Evolutionary conservation across 306 rosid species (phyloP).

Genomic region (Medicago truncatula): DNA sequence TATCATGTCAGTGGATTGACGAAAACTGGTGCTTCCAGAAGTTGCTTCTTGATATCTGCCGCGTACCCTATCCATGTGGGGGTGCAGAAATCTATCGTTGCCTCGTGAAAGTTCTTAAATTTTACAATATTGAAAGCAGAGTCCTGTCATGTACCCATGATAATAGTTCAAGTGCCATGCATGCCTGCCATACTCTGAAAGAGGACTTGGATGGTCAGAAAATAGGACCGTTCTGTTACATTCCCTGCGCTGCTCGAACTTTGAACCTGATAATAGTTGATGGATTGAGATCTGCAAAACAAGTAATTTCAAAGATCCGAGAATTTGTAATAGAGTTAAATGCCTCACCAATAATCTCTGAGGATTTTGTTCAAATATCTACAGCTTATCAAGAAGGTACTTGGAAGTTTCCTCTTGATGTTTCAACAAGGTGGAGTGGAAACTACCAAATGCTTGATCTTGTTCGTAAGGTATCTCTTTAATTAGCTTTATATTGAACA

Average conservation of each 20-base stretch:
- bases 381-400: slow-evolving; percentile 82
- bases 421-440: slow-evolving; percentile 93
- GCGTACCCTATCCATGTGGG: slow-evolving; percentile 82
- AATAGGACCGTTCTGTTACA: slow-evolving; percentile 82
- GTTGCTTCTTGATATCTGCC: slow-evolving; percentile 84
- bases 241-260: slow-evolving; percentile 92
- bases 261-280: slow-evolving; percentile 88
- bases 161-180: slow-evolving; percentile 71
- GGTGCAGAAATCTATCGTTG: slow-evolving; percentile 72
- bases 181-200: slow-evolving; percentile 79
- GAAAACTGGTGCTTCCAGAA: slow-evolving; percentile 90
- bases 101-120: slow-evolving; percentile 73
- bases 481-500: slow-evolving; percentile 11
- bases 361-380: slow-evolving; percentile 76
- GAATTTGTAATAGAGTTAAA: slow-evolving; percentile 81
- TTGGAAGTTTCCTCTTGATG: slow-evolving; percentile 94
- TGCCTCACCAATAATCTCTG: slow-evolving; percentile 69
- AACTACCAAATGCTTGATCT: slow-evolving; percentile 94
- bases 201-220: slow-evolving; percentile 77
- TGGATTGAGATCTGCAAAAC: slow-evolving; percentile 72
- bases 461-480: slow-evolving; percentile 73
- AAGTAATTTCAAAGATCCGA: slow-evolving; percentile 71
- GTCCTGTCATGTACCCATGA: slow-evolving; percentile 95
- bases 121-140: slow-evolving; percentile 77
- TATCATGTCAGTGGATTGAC: slow-evolving; percentile 91